Evolutionary conservation across 2,329 filamentous ascomycete species (phyloP).

Genomic region (Bipolaris oryzae): DNA sequence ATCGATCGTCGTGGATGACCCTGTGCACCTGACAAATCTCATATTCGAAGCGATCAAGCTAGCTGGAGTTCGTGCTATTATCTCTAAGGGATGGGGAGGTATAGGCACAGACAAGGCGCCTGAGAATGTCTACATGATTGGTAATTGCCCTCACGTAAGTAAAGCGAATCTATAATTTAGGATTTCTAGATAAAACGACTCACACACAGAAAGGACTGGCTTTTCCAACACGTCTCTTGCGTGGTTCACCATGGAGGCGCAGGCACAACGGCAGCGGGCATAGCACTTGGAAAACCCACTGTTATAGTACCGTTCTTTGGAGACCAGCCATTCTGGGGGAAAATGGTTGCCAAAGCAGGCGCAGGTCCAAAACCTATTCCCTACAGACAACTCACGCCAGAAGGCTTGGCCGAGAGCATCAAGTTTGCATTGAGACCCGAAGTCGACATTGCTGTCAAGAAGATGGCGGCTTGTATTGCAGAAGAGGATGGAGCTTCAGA

Average conservation of each 20-base stretch:
- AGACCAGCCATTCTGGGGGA: slow-evolving; percentile 64
- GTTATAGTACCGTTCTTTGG: slow-evolving; percentile 64
- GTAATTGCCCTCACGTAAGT: slow-evolving; percentile 57
- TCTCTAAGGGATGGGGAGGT: slow-evolving; percentile 62
- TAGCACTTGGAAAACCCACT: slow-evolving; percentile 59
- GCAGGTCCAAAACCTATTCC: slow-evolving; percentile 59
- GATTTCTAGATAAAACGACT: neutral
- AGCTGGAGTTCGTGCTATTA: slow-evolving; percentile 53
- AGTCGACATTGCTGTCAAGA: slow-evolving; percentile 25
- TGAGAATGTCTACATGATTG: slow-evolving; percentile 57
- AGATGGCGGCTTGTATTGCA: slow-evolving; percentile 25
- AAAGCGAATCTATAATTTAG: neutral
- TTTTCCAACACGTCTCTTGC: slow-evolving; percentile 61
- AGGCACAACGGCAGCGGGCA: slow-evolving; percentile 63
- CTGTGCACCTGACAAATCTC: slow-evolving; percentile 51
- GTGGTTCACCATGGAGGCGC: slow-evolving; percentile 67
- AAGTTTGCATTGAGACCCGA: slow-evolving; percentile 51
- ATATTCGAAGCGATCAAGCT: slow-evolving; percentile 56
- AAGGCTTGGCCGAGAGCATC: slow-evolving; percentile 56
- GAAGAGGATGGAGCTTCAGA: slow-evolving; percentile 23
- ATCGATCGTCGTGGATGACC: slow-evolving; percentile 61
- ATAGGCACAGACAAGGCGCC: slow-evolving; percentile 45
- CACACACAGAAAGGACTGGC: slow-evolving; percentile 52
- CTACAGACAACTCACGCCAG: slow-evolving; percentile 52
- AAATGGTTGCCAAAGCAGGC: slow-evolving; percentile 57